These are phyloP conservation scores for Zostera marina DNA, from an alignment of 116 monocot species.

Conservation along the genomic window DNA sequence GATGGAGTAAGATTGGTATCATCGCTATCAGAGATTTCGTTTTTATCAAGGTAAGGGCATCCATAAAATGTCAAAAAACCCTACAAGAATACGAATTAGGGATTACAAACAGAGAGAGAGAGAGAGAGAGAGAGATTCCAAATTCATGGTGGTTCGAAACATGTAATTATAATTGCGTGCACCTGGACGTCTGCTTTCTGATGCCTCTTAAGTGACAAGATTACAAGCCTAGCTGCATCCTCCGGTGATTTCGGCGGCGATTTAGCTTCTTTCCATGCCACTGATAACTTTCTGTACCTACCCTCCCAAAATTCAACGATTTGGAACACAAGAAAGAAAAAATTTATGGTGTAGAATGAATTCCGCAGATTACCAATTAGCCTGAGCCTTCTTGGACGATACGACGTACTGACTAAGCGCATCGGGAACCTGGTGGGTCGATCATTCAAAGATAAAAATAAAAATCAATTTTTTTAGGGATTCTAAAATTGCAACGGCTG, in stretches of 20 bases:
- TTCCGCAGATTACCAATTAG: constrained; percentile 51
- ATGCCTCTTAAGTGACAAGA: constrained; percentile 67
- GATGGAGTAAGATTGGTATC: constrained; percentile 12
- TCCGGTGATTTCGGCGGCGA: constrained; percentile 64
- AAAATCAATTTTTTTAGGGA: no score
- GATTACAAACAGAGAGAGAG: no score
- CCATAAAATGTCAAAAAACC: constrained; percentile 69
- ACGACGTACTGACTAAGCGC: constrained; percentile 46
- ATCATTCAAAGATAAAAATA: no score
- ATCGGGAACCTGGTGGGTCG: neutral
- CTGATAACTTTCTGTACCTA: constrained; percentile 61
- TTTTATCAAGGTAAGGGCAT: constrained; percentile 25
- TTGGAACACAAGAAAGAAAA: neutral
- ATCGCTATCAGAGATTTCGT: neutral
- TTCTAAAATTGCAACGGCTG: no score
- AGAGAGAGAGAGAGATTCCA: no score
- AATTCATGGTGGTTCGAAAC: neutral
- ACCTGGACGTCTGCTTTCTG: constrained; percentile 82
- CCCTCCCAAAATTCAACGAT: neutral
- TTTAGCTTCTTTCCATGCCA: constrained; percentile 62
- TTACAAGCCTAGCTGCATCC: constrained; percentile 45
- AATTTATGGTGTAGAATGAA: neutral
- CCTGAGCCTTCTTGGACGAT: constrained; percentile 74
- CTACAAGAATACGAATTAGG: constrained; percentile 12
- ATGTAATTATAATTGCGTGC: neutral